phyloP scores from a whole-genome alignment of 345 rosid species.

The Eutrema japonicum region DNA sequence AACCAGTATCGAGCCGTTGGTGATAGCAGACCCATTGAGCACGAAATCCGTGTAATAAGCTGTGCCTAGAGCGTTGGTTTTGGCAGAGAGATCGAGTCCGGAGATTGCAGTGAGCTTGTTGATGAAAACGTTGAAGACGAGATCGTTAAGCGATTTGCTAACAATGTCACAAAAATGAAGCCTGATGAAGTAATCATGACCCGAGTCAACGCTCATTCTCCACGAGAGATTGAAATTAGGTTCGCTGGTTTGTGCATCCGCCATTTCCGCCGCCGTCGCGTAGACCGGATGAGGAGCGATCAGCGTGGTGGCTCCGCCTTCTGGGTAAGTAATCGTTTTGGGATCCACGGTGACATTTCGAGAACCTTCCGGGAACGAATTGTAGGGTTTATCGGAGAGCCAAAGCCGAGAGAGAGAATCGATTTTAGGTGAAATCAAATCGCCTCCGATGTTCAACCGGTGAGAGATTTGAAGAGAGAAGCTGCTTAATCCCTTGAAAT shows the following conservation, averaged over 20 bases:
- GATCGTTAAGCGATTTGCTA: slow-evolving; percentile 63
- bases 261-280: slow-evolving; percentile 59
- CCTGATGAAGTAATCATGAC: slow-evolving; percentile 66
- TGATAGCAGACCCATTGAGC: slow-evolving; percentile 53
- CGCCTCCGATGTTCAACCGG: slow-evolving; percentile 80
- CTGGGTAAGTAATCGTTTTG: slow-evolving; percentile 48
- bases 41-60: slow-evolving; percentile 66
- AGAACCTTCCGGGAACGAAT: slow-evolving; percentile 63
- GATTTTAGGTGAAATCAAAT: slow-evolving; percentile 48
- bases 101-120: slow-evolving; percentile 55
- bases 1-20: slow-evolving; percentile 56
- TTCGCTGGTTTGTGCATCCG: slow-evolving; percentile 49
- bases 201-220: slow-evolving; percentile 60
- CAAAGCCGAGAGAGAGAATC: slow-evolving; percentile 77
- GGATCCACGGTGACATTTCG: slow-evolving; percentile 45
- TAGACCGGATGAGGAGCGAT: slow-evolving; percentile 70
- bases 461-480: slow-evolving; percentile 58
- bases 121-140: slow-evolving; percentile 67
- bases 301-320: slow-evolving; percentile 50
- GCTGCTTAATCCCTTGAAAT: slow-evolving; percentile 54
- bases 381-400: slow-evolving; percentile 58
- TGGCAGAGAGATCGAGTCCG: slow-evolving; percentile 59
- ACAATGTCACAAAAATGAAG: slow-evolving; percentile 84
- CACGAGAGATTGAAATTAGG: slow-evolving; percentile 84
- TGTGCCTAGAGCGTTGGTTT: slow-evolving; percentile 51